Base-by-base conservation (phyloP, 1,284 basidiomycete genomes). In the Bondarzewia mesenterica region DNA sequence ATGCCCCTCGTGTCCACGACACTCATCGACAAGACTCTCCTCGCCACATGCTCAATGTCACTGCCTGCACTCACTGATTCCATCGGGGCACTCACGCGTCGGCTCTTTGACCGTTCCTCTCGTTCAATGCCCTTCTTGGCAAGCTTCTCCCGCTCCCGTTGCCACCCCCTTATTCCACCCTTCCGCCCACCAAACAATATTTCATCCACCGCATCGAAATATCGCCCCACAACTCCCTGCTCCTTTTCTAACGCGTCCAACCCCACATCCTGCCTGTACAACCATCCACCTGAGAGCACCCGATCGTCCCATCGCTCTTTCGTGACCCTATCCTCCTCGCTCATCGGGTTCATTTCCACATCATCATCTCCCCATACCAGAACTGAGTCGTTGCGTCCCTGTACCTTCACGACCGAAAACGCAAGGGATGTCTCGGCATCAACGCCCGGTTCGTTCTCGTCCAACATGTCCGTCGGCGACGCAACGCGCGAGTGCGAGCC, bases 341-440 rank as follows among this genome's bases (percentile, higher is more conserved):
- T 74, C 62, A 48, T 58, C 58, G 49, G 67, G 66, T 51, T 63
- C 47, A 51, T 63, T 47, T 65, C 65, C n/a, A 72, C 73, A n/a
- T 78, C 73, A 45, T 82, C 80, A 50, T 87, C 82, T 53, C 85
- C 84, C 86, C 86, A 89, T 2, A 90, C 85, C 0, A 82, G 82
- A 7, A 90, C 72, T n/a, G 72, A 73, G 54, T 80, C 76, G 32
- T 70, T 64, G 18, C 76, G 71, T 2, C 85, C 85, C 46, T 79
- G 74, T 15, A 88, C 80, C 50, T 75, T 80, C 15, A 87, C 71
- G 46, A 84, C 75, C 5, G 84, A 84, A 58, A 82, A 82, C 4
- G 77, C 74, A 50, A 80, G 70, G 3, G 80, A 75, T 45, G 74
- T 69, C 50, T 84, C 82, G 27, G 70, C 67, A 50, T 83, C 81